These are phyloP conservation scores for baker's yeast (Saccharomyces cerevisiae) DNA, from an alignment of 805 yeast species.

Conservation along the genomic window DNA sequence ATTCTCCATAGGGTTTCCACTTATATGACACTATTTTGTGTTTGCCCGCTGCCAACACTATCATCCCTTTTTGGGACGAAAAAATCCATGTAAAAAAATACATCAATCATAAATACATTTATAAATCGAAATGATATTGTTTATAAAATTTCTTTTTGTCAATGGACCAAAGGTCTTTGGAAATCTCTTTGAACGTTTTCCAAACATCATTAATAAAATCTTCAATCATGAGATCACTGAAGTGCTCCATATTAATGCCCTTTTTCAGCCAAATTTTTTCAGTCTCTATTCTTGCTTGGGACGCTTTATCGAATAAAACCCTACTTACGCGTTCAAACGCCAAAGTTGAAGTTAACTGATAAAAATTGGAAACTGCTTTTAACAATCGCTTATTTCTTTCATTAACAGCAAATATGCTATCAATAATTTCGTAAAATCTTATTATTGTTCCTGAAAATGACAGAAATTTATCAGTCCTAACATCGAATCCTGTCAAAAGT, in stretches of 20 bases:
- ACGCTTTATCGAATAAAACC: conserved; percentile 16
- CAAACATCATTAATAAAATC: conserved; percentile 11
- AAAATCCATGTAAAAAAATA: background rate
- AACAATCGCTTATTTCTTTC: conserved; percentile 2
- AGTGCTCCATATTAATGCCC: conserved; percentile 6
- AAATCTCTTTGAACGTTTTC: conserved; percentile 2
- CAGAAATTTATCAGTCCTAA: conserved; percentile 6
- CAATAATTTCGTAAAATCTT: conserved; percentile 13
- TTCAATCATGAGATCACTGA: conserved; percentile 7
- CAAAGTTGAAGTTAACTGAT: conserved; percentile 12
- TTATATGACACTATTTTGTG: background rate
- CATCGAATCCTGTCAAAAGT: conserved; percentile 5
- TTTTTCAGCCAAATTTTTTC: conserved; percentile 11
- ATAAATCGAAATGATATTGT: background rate
- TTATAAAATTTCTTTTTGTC: background rate
- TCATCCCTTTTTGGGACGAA: background rate
- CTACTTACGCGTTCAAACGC: conserved; percentile 21
- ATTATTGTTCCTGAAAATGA: conserved; percentile 10
- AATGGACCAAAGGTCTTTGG: background rate
- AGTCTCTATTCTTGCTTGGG: conserved; percentile 13
- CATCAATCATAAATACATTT: background rate
- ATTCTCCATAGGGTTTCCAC: background rate
- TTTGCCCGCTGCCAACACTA: background rate
- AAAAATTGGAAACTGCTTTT: conserved; percentile 12
- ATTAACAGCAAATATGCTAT: conserved; percentile 11